Evolutionary conservation across 257 asterid species (phyloP).

Genomic region (Nicotiana benthamiana): DNA sequence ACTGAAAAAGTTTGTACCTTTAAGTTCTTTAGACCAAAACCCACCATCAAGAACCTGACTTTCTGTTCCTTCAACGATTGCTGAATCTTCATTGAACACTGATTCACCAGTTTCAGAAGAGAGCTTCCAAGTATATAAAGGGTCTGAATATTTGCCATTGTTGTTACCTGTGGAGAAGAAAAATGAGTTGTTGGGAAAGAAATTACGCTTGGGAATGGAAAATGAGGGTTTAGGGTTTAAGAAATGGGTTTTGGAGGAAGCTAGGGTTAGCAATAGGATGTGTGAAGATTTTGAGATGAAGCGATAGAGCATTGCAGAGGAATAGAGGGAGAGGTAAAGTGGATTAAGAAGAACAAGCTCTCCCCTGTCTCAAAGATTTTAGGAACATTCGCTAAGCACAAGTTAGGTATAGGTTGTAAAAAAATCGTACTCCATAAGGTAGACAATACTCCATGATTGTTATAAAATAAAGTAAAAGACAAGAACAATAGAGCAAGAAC

Average conservation of each 20-base stretch:
- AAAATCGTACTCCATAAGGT: no score
- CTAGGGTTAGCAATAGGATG: constrained; percentile 35
- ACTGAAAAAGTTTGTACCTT: neutral
- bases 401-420: no score
- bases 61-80: constrained; percentile 12
- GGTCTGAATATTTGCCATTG: constrained; percentile 28
- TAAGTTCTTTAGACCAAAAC: neutral
- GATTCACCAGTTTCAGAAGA: constrained; percentile 44
- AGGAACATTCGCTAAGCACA: no score
- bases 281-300: constrained; percentile 55
- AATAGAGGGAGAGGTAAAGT: neutral
- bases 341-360: no score
- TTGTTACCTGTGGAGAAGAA: constrained; percentile 54
- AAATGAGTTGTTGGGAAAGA: constrained; percentile 24
- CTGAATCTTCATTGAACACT: constrained; percentile 27
- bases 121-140: constrained; percentile 50
- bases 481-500: no score
- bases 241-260: constrained; percentile 32
- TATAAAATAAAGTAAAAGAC: no score
- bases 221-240: constrained; percentile 9
- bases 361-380: no score
- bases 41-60: neutral
- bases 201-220: constrained; percentile 11
- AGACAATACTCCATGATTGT: no score
- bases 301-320: constrained; percentile 59